Base-by-base conservation (phyloP, 2,329 filamentous ascomycete genomes). In the Laburnicola sp. region DNA sequence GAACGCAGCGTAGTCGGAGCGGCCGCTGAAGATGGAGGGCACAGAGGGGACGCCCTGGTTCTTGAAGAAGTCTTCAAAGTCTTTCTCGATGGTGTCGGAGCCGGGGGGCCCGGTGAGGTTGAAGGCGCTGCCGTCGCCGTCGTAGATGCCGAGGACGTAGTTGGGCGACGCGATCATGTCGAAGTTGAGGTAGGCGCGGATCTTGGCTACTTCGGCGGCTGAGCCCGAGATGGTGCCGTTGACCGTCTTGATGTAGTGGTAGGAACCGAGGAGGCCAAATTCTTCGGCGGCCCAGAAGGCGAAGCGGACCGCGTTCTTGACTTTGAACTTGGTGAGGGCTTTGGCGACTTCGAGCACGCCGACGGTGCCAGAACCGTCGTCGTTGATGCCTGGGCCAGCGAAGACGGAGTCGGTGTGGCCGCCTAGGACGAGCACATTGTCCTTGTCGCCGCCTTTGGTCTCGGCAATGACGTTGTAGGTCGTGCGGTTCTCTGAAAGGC, bases 401-500 rank as follows among this genome's bases (percentile, higher is more conserved):
- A 52, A 55, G 1, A 75, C 71, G 9, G 65, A 70, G 54, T 75
- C 72, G 5, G 65, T 66, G 56, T 75, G 73, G 9, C 68, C 74
- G 10, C 69, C 73, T 0, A 74, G 54, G 31, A 68, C 59, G 35
- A 75, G 60, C 30, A 64, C 65, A 40, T 68, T 73, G 53, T 71
- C 57, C 23, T 64, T 61, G 50, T 72, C 64, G 21, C 72, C 73
- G 28, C 60, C 54, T 39, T 69, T 72, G 51, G 70, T 66, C 16
- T 69, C 66, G 6, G 72, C 73, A 31, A 75, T 54, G 22, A 75
- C 66, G 39, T 75, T 74, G 49, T 65, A 66, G 54, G 80, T 82
- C 1, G 76, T 77, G 9, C 75, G 70, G 57, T 78, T n/a, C n/a
- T 77, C 57, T 79, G 73, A 30, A 78, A 64, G 46, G 75, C 60